Conservation (phyloP, 1,139 yeast genomes). For the Candida dubliniensis region DNA sequence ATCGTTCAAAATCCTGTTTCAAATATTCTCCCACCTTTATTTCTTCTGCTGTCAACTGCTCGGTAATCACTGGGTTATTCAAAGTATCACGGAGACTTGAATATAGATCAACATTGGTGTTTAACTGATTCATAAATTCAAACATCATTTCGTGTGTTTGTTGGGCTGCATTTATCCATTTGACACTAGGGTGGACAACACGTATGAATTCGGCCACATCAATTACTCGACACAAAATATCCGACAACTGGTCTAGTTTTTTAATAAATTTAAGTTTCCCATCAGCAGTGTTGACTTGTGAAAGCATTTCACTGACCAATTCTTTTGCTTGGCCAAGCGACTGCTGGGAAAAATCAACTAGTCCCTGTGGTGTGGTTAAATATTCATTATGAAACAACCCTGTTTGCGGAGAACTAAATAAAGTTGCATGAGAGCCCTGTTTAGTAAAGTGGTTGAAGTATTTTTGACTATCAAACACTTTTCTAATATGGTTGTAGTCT, state of each 20-base stretch:
- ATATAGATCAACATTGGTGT: conserved; percentile 79
- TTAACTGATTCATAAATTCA: conserved; percentile 90
- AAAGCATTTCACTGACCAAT: conserved; percentile 56
- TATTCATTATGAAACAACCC: conserved; percentile 79
- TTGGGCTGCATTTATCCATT: conserved; percentile 81
- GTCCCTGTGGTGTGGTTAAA: conserved; percentile 67
- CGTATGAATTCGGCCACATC: conserved; percentile 93
- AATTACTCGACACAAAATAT: conserved; percentile 85
- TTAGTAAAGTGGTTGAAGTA: conserved; percentile 40
- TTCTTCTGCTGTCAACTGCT: conserved; percentile 64
- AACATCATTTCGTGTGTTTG: conserved; percentile 85
- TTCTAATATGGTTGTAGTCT: conserved; percentile 20
- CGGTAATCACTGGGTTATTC: conserved; percentile 36
- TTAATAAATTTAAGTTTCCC: conserved; percentile 58
- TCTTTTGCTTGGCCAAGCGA: conserved; percentile 64
- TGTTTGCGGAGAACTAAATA: conserved; percentile 24
- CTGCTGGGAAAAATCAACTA: conserved; percentile 62
- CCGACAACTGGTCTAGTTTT: conserved; percentile 81
- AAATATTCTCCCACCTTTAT: conserved; percentile 77
- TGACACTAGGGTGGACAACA: conserved; percentile 76
- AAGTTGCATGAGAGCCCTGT: conserved; percentile 8
- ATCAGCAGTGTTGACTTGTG: conserved; percentile 40
- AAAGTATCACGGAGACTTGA: conserved; percentile 57
- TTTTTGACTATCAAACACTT: conserved; percentile 48
- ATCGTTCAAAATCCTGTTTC: conserved; percentile 81